Conservation (phyloP, 2,329 filamentous ascomycete genomes). For the Aspergillus phoenicis region DNA sequence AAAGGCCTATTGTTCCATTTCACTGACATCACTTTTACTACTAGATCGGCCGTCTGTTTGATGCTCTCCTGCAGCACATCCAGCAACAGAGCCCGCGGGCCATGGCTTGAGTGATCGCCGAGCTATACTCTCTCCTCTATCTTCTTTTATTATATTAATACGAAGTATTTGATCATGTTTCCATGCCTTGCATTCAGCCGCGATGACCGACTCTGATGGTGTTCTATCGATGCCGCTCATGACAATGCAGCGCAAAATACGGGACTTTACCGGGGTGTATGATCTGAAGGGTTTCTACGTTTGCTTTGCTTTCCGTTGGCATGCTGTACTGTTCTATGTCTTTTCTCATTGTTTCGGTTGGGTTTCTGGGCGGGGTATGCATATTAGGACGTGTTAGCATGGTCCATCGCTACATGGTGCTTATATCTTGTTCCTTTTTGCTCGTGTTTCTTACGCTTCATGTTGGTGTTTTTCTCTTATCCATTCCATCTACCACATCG, state of each 20-base stretch:
- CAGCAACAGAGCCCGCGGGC: slow-evolving; percentile 52
- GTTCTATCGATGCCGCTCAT: slow-evolving; percentile 23
- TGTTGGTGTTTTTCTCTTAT: slow-evolving; percentile 23
- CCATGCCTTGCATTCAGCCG: slow-evolving; percentile 27
- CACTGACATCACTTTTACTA: slow-evolving; percentile 8
- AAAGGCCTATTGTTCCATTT: background rate
- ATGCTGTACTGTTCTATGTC: slow-evolving; percentile 25
- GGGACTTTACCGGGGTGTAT: slow-evolving; percentile 26
- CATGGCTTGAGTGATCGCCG: slow-evolving; percentile 30
- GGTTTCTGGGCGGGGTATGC: slow-evolving; percentile 30
- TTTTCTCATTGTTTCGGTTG: slow-evolving; percentile 25
- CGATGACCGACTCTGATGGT: slow-evolving; percentile 21
- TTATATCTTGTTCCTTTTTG: slow-evolving; percentile 25
- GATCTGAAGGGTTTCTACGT: slow-evolving; percentile 23
- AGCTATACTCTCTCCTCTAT: slow-evolving; percentile 13
- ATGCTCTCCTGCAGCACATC: slow-evolving; percentile 49
- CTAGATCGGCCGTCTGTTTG: slow-evolving; percentile 49
- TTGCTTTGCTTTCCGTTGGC: slow-evolving; percentile 20
- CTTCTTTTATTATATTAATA: slow-evolving; percentile 21
- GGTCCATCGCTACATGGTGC: slow-evolving; percentile 26
- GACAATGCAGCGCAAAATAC: slow-evolving; percentile 24
- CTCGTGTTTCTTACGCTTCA: slow-evolving; percentile 23
- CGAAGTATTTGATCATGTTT: slow-evolving; percentile 26
- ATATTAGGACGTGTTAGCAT: slow-evolving; percentile 29
- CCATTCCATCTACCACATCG: slow-evolving; percentile 22